Evolutionary conservation across 108 stramenopile species (phyloP), one percentile per base, ranked within the genome.

Genomic region (Fragilaria crotonensis): DNA sequence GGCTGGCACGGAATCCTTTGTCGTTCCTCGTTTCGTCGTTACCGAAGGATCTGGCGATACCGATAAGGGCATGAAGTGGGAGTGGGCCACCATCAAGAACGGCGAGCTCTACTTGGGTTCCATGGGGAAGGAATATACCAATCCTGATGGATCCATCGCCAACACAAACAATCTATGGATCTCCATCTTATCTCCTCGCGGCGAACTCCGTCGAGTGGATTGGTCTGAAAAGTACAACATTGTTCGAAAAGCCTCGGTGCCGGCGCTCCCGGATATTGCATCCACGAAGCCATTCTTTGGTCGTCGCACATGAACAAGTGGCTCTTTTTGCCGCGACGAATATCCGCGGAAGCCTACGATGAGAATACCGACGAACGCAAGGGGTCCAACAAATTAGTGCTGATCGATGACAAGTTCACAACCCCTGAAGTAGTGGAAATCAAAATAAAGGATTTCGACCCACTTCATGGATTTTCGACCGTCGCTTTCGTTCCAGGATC

Each of bases 401-500:
- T 95, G 33, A 86, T 89, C 32, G 76, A 89, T 70, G 87, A 89
- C 47, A 56, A 59, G 14, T 94, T 94, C 63, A 80, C 80, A 4
- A 59, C 69, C 0, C 64, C 77, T 25, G 33, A 20, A 26, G 47
- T 89, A 48, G 88, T 92, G 19, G 82, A 89, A 19, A 85, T 88
- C 25, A 81, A 85, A 27, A 69, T 79, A 72, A 30, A 52, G 28
- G 64, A 70, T 44, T 57, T 70, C 54, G 82, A 89, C 70, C 67
- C 83, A 21, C 81, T 94, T 41, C 89, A 89, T 59, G 95, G 95
- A 54, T 97, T 97, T 66, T 94, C 90, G 20, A 73, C 90, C 21
- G 90, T 95, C 76, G 94, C 95, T 44, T 95, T 97, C 70, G 87
- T 96, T n/a, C 96, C 96, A 5, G 77, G 74, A 19, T 89, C 90